These are phyloP conservation scores for Monilinia aucupariae DNA, from an alignment of 2,329 filamentous ascomycete species.

Conservation along the genomic window DNA sequence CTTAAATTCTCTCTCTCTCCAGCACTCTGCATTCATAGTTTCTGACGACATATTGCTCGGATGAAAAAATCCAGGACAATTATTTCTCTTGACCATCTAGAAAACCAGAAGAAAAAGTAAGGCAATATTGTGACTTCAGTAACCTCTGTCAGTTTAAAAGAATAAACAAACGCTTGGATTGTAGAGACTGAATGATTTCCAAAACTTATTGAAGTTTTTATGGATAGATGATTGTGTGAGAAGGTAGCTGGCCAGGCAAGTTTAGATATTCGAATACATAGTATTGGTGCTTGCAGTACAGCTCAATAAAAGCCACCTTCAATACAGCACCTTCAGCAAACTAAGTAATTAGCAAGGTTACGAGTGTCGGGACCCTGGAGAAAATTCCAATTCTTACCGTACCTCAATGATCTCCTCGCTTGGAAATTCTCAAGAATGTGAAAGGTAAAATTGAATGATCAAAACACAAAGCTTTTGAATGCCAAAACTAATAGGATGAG, in stretches of 20 bases:
- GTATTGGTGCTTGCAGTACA: background rate
- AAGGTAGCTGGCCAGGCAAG: background rate
- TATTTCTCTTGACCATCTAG: no score
- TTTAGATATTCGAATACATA: background rate
- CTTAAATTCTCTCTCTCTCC: background rate
- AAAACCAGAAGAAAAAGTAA: background rate
- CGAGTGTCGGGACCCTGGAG: no score
- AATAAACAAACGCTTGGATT: background rate
- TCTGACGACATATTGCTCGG: background rate
- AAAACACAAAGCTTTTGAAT: background rate
- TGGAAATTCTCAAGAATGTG: background rate
- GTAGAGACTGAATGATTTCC: no score
- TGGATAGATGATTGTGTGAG: no score
- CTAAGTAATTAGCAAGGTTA: rapidly evolving
- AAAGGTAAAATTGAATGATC: background rate
- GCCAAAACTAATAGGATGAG: background rate
- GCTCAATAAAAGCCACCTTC: background rate
- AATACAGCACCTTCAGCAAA: background rate
- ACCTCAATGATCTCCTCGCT: background rate
- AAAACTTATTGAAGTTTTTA: rapidly evolving
- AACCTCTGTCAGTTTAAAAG: background rate
- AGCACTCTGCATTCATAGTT: background rate
- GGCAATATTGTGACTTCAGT: background rate
- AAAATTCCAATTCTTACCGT: background rate
- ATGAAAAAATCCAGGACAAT: background rate